Evolutionary conservation across 2,329 filamentous ascomycete species (phyloP).

Genomic region (Colletotrichum sp.): DNA sequence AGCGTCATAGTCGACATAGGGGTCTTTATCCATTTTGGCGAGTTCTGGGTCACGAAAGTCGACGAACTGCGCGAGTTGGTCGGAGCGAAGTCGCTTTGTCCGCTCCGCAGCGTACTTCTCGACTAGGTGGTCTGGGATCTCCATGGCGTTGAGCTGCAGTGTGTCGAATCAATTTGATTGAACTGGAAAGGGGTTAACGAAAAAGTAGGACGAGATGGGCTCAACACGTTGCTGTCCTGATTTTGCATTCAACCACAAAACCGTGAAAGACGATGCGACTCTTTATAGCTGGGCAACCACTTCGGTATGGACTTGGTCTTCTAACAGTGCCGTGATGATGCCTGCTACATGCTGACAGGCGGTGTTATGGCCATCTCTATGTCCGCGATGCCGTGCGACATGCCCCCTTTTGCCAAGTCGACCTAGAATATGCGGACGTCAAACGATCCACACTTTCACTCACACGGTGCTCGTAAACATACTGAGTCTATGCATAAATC

Average conservation of each 20-base stretch:
- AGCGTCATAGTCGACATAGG: background rate
- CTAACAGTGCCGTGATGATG: background rate
- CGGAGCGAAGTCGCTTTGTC: background rate
- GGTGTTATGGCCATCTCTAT: background rate
- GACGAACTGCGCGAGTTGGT: background rate
- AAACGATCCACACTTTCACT: background rate
- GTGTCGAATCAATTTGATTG: background rate
- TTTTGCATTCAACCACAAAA: background rate
- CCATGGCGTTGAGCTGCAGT: background rate
- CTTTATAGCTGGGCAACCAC: background rate
- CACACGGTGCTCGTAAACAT: background rate
- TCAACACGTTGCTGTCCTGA: background rate
- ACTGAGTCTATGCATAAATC: background rate
- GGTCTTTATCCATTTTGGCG: background rate
- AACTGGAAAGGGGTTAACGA: background rate
- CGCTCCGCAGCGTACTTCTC: background rate
- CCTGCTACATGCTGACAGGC: background rate
- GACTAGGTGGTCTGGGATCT: background rate
- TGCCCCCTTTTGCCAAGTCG: background rate
- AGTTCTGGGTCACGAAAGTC: background rate
- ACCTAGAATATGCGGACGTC: background rate
- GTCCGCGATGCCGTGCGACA: background rate
- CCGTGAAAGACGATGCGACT: background rate
- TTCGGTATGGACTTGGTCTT: background rate
- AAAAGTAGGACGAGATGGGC: rapidly evolving